Base-by-base conservation (phyloP, 768 basidiomycete genomes). In the Lepiota venenata region DNA sequence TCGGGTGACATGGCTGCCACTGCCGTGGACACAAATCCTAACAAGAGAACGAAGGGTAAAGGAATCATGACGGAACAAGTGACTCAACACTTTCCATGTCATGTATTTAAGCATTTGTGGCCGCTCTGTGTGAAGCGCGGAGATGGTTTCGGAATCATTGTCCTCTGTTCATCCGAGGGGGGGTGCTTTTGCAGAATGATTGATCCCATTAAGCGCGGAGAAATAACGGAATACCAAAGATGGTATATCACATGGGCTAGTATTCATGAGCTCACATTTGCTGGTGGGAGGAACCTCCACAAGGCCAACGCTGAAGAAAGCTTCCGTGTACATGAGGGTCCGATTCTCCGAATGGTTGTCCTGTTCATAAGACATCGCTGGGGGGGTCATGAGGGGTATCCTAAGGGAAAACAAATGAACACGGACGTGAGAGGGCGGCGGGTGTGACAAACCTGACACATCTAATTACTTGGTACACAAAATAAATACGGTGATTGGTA, bases 1-100 rank as follows among this genome's bases (percentile, higher is more conserved):
- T 79, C 75, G 0, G 77, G 74, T 2, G 80, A 77, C 44, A 76
- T 62, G 47, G n/a, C n/a, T n/a, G n/a, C n/a, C n/a, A n/a, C n/a
- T n/a, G n/a, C n/a, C n/a, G n/a, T n/a, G 50, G 51, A 55, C 16
- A 68, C 40, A 18, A 69, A 38, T 20, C 60, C 56, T 43, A 72
- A 39, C 25, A 68, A 50, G 18, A 50, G 29, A 18, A 21, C 11
- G 21, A 27, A 46, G 10, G 29, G 45, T 41, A 18, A 27, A 9
- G 42, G 42, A 42, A 55, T 27, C 29, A 49, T 60, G 37, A 16
- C 22, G 22, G 15, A 2, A 9, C 21, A 22, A 15, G 22, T 27
- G 47, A 36, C 49, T 40, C 46, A 45, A 40, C 53, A 43, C 20
- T 16, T 29, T 25, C 12, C 47, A 37, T 27, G 15, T 20, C 25